phyloP scores from a whole-genome alignment of 305 asterid genomes.

The Vinca major region DNA sequence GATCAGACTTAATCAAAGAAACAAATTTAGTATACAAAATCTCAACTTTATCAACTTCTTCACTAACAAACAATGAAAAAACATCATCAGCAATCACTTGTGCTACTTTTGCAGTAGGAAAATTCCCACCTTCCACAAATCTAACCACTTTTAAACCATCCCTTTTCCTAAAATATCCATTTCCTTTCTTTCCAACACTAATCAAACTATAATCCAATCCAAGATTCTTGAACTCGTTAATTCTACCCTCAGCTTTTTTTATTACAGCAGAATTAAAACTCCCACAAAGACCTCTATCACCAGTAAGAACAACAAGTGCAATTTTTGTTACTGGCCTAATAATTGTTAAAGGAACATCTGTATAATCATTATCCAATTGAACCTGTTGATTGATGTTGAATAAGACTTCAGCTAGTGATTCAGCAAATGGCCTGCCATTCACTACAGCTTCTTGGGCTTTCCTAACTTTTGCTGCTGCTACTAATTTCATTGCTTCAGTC shows the following conservation, averaged over 20 bases:
- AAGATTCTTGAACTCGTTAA: slow-evolving; percentile 39
- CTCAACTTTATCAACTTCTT: slow-evolving; percentile 79
- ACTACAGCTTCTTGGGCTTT: slow-evolving; percentile 72
- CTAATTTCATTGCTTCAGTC: slow-evolving; percentile 81
- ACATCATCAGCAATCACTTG: slow-evolving; percentile 74
- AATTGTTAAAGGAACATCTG: slow-evolving; percentile 49
- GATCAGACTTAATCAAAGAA: slow-evolving; percentile 57
- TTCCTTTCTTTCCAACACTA: slow-evolving; percentile 70
- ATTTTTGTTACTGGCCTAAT: slow-evolving; percentile 60
- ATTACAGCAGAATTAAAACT: slow-evolving; percentile 50
- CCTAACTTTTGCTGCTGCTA: slow-evolving; percentile 74
- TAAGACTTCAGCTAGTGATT: slow-evolving; percentile 46
- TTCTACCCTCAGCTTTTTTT: slow-evolving; percentile 45
- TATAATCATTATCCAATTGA: slow-evolving; percentile 59
- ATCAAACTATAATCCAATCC: slow-evolving; percentile 41
- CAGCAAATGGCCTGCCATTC: slow-evolving; percentile 58
- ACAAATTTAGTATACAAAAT: slow-evolving; percentile 61
- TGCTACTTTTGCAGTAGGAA: slow-evolving; percentile 65
- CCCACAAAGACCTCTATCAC: slow-evolving; percentile 77
- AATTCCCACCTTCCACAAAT: slow-evolving; percentile 41
- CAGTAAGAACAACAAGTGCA: slow-evolving; percentile 50
- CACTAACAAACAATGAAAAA: slow-evolving; percentile 52
- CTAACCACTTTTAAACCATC: slow-evolving; percentile 33
- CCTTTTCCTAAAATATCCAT: slow-evolving; percentile 38
- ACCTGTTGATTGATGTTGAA: slow-evolving; percentile 51